Conservation (phyloP, 2,329 filamentous ascomycete genomes). For the Epichloe baconii region DNA sequence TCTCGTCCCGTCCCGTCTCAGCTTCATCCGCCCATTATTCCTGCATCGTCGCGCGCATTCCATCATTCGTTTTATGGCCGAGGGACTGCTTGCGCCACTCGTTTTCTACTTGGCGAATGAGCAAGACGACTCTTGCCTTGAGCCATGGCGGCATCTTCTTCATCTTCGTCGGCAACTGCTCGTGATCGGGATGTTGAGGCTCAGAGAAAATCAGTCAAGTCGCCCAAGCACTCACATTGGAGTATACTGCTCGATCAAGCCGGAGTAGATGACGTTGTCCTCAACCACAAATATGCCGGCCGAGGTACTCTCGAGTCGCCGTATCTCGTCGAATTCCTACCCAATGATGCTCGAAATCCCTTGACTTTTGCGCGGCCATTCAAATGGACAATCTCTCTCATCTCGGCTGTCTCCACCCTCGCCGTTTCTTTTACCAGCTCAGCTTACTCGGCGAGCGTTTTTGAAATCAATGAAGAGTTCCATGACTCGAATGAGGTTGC, state of each 20-base stretch:
- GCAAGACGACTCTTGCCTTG: not conserved
- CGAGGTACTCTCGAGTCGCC: slow-evolving; percentile 54
- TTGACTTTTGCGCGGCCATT: slow-evolving; percentile 40
- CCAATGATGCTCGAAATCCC: slow-evolving; percentile 54
- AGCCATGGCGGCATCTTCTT: slow-evolving; percentile 5
- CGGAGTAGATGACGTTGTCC: slow-evolving; percentile 42
- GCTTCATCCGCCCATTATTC: not conserved
- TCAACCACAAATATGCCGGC: slow-evolving; percentile 43
- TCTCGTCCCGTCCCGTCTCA: no score
- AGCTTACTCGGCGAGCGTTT: slow-evolving; percentile 48
- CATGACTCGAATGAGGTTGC: slow-evolving; percentile 35
- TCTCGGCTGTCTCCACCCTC: slow-evolving; percentile 54
- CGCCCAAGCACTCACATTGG: slow-evolving; percentile 30
- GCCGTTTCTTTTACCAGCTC: slow-evolving; percentile 58
- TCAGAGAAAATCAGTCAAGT: slow-evolving; percentile 15
- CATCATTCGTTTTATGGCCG: not conserved
- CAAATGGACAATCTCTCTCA: slow-evolving; percentile 54
- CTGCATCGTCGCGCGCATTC: not conserved
- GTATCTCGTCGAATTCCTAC: slow-evolving; percentile 55
- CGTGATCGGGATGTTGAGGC: slow-evolving; percentile 31
- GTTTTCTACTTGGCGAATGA: not conserved
- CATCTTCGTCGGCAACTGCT: slow-evolving; percentile 1
- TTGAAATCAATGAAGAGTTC: slow-evolving; percentile 42
- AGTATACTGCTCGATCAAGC: slow-evolving; percentile 43
- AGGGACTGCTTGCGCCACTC: not conserved